Percentiles rank a stretch among this genome's conserved stretches.
phyloP scores from a whole-genome alignment of 768 basidiomycete genomes.

The Erythrobasidium yunnanense region DNA sequence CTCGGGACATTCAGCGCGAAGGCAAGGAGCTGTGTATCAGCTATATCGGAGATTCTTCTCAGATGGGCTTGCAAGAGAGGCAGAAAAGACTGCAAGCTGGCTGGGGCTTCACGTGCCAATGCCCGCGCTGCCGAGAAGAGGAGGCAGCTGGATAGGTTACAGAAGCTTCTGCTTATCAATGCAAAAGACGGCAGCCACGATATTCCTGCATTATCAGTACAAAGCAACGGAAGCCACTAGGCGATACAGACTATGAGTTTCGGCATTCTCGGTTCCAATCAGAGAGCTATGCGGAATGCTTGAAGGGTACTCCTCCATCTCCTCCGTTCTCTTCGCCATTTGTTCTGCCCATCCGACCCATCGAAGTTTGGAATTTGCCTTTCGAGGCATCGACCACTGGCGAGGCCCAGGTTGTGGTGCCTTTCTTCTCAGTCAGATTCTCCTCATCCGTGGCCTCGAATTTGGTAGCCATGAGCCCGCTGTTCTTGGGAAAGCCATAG shows the following conservation, averaged over 20 bases:
- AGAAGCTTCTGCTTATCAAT: not conserved
- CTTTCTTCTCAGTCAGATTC: no score
- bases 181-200: no score
- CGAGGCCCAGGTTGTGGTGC: no score
- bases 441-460: no score
- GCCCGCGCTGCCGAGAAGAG: not conserved
- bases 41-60: conserved; percentile 13
- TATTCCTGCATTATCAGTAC: no score
- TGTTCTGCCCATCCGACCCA: not conserved
- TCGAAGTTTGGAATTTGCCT: not conserved
- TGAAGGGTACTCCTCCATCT: no score
- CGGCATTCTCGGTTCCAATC: no score
- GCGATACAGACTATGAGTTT: no score
- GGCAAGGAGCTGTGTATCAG: conserved; percentile 14
- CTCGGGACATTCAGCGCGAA: not conserved
- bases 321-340: not conserved
- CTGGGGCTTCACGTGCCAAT: conserved; percentile 16
- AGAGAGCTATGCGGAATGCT: no score
- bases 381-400: not conserved
- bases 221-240: no score
- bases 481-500: not conserved
- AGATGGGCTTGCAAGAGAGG: not conserved
- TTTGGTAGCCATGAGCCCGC: not conserved
- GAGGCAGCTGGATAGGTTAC: not conserved
- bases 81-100: conserved; percentile 2